Evolutionary conservation across 441 rosid genomes (phyloP), one percentile per base, ranked within the genome.

Genomic region (Raphanus hybrid): DNA sequence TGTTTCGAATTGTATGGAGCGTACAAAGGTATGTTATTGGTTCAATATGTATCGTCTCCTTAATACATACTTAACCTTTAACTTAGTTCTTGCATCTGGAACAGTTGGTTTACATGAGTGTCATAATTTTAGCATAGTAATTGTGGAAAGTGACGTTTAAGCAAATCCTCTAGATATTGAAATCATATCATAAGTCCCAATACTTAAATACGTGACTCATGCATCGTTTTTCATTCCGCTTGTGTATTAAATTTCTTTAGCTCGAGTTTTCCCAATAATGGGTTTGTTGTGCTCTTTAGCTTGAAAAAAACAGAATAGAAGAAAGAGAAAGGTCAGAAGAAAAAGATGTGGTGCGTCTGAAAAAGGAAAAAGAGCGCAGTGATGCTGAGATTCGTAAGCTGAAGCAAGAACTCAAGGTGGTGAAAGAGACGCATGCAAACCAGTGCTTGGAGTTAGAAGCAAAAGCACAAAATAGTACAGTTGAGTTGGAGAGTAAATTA

Each of bases 301-400:
- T 57, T 79, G 93, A 94, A 85, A 94, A 94, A 78, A 75, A 48
- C 64, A 86, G 80, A 84, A 41, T 92, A 70, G 96, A 88, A 86
- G 90, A 91, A 75, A 90, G 84, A 81, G 91, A 84, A 84, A 89
- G 82, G 74, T 84, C 80, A 63, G 92, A 89, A 86, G 89, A 89
- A 75, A 85, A 84, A 70, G 89, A 91, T 76, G 67, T 87, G 62
- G 52, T 71, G 76, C 82, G 81, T 70, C 64, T 89, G 75, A 87
- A 78, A 76, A 85, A 87, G 80, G 95, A 92, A 73, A 94, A 88
- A 79, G 86, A 80, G 69, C 79, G 59, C 41, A 76, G 78, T 35
- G 86, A 87, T 75, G 70, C 74, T 18, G 93, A 94, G 90, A 87
- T 90, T 78, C 75, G 78, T 12, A 80, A 83, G 18, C 82, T 96